Evolutionary conservation across 768 basidiomycete genomes (phyloP), one percentile per base, ranked within the genome.

Genomic region (Boletus huronensis): DNA sequence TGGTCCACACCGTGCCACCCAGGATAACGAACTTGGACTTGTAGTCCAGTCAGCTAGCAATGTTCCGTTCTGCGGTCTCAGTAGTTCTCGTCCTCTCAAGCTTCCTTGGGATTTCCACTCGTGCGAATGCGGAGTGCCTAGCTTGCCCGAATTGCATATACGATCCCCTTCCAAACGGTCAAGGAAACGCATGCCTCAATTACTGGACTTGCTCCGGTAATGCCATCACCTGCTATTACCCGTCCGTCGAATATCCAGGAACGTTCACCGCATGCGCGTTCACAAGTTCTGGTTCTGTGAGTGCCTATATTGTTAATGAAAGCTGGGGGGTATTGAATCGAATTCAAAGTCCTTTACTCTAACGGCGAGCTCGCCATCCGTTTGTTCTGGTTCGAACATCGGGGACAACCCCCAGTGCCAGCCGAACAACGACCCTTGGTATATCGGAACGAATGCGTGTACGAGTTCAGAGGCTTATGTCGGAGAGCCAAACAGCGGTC

Each of bases 191-290:
- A 36, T 35, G 55, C 16, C 57, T 58, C 34, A 45, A 50, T 14
- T 51, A 42, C 32, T 58, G 55, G 55, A 58, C 48, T 4, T 58
- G 55, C 25, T 51, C 55, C 2, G 57, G 39, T 31, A 17, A 40
- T 19, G 34, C 38, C 17, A 41, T 58, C 26, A 57, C 48, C 8
- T 58, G 57, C 17, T 58, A 58, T 35, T 58, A 58, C 29, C 55
- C 55, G 13, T 57, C 45, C 0, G 54, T 50, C 32, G 44, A 58
- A 31, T 44, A 58, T 29, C 55, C 55, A 9, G 55, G 55, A 13
- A 58, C 57, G 5, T 51, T 57, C 54, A 57, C 28, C 13, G 43
- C 38, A 7, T 58, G 57, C n/a, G 31, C 38, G n/a, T 57, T 42
- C 25, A 39, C 35, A 13, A 25, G 19, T 16, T 29, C 17, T 38